A percentile compares a stretch with the other conserved stretches of the same genome.
These are phyloP conservation scores for Colletotrichum sp. DNA, from an alignment of 2,329 filamentous ascomycete genomes.

Conservation along the genomic window DNA sequence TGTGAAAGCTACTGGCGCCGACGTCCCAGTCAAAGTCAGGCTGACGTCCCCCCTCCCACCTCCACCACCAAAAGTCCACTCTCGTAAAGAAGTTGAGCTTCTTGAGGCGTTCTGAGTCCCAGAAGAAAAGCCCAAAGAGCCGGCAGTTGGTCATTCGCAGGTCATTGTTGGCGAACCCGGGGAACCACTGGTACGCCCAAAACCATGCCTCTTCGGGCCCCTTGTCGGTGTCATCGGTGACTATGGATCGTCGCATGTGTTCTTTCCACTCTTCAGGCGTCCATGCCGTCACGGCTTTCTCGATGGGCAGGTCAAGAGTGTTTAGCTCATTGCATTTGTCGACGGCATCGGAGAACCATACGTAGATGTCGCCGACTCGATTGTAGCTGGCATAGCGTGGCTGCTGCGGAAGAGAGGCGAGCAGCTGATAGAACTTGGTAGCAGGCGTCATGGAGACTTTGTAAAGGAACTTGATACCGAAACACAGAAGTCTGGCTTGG, in stretches of 20 bases:
- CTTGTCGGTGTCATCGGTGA: neutral
- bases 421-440: conserved; percentile 4
- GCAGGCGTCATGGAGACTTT: neutral
- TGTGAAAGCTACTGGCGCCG: neutral
- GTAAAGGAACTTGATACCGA: conserved; percentile 11
- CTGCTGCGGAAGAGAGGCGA: conserved; percentile 2
- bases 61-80: conserved; percentile 11
- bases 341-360: conserved; percentile 13
- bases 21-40: conserved; percentile 14
- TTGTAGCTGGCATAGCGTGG: conserved; percentile 14
- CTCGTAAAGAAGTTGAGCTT: conserved; percentile 16
- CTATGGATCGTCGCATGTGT: neutral
- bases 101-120: conserved; percentile 8
- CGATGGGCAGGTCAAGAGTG: neutral
- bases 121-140: conserved; percentile 16
- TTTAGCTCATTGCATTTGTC: neutral
- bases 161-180: neutral
- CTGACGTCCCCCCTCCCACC: conserved; percentile 16
- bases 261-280: neutral
- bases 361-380: conserved; percentile 6
- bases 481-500: conserved; percentile 8
- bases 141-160: conserved; percentile 13
- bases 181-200: conserved; percentile 12
- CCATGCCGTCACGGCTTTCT: neutral
- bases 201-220: conserved; percentile 18